These are phyloP conservation scores for Capsicum chinense DNA, from an alignment of 257 asterid species.

Conservation along the genomic window DNA sequence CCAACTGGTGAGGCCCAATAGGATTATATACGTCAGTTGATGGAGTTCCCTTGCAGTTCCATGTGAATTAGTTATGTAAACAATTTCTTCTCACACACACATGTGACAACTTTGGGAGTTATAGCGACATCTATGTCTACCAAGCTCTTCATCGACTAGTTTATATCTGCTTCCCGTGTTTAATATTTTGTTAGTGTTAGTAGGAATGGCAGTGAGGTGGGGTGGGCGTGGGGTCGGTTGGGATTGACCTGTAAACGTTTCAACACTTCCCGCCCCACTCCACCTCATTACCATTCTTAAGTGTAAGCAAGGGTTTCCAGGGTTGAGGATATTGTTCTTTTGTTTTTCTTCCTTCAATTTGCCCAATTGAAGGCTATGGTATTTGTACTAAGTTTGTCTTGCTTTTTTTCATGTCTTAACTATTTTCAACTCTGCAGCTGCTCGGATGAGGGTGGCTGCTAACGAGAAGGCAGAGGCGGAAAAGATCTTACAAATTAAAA, in stretches of 20 bases:
- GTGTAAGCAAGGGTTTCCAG: neutral
- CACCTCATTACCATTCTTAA: too few species aligned
- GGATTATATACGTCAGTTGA: neutral
- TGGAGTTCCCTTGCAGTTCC: neutral
- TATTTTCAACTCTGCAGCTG: constrained; percentile 31
- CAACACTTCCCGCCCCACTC: too few species aligned
- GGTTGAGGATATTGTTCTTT: neutral
- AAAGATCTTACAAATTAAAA: constrained; percentile 39
- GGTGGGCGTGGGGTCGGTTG: too few species aligned
- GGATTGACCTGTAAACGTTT: too few species aligned
- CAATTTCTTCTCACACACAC: neutral
- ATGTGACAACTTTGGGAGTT: neutral
- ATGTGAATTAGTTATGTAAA: neutral
- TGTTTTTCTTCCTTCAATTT: neutral
- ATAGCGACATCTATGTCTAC: neutral
- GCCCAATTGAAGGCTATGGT: neutral
- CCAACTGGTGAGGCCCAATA: neutral
- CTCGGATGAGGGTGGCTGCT: constrained; percentile 40
- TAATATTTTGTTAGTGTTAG: neutral
- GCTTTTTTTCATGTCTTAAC: neutral
- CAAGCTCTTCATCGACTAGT: neutral
- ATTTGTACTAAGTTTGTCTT: neutral
- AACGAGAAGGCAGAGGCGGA: constrained; percentile 44
- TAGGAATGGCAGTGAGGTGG: too few species aligned
- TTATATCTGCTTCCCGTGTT: neutral